Evolutionary conservation across 176 grass and related monocot species (phyloP), one percentile per base, ranked within the genome.

Genomic region (Paspalum vaginatum): DNA sequence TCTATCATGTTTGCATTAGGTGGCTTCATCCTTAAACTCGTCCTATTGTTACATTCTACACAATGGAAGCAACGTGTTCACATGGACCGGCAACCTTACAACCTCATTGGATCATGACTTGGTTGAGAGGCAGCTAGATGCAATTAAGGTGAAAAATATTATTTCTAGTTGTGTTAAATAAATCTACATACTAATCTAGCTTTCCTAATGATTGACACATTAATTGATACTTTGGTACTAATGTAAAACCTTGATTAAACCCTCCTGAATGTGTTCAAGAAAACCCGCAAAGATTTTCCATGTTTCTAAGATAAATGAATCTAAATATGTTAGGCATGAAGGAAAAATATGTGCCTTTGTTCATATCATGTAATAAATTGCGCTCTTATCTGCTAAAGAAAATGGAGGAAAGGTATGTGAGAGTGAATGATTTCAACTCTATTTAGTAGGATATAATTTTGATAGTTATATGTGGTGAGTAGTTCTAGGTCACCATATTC

Each of bases 11-110:
- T 80, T 85, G 84, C 15, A 48, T 61, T 88, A 99, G 96, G 88
- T 93, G 74, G 62, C 88, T 52, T 88, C 90, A 51, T 99, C 90
- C 60, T 85, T 99, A 72, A 99, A 99, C 86, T 95, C 96, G 46
- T 95, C 96, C 20, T 99, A 95, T 82, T 95, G 88, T 68, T 95
- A 93, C 72, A 85, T 99, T 66, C 83, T 99, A 53, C 96, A 99
- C 78, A 62, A 86, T 73, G 92, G 84, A 70, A 91, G 86, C 82
- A 89, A 72, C 55, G 86, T 99, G 86, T 93, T 95, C 82, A 95
- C 92, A 81, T 95, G 96, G 96, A 80, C 76, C 65, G 96, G 96
- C 63, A 89, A 79, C 62, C 72, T 82, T 52, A 83, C 82, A 0
- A 99, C 88, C 48, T 87, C 92, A 63, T 72, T 91, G 42, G 92